Evolutionary conservation across 2,329 filamentous ascomycete species (phyloP).

Genomic region (Colletotrichum godetiae): DNA sequence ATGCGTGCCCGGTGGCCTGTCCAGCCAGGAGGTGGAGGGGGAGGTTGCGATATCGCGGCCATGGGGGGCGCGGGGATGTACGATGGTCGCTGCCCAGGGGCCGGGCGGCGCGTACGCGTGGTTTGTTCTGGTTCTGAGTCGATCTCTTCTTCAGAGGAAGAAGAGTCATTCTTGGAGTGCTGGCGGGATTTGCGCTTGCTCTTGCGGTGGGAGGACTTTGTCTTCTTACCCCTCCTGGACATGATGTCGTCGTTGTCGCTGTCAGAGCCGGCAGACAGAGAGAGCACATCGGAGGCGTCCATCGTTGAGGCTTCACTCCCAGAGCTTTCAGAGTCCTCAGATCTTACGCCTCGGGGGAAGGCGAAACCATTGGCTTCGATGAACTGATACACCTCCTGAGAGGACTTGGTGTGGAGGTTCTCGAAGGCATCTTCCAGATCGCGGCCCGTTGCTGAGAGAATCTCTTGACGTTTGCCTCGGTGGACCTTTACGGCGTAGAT

Average conservation of each 20-base stretch:
- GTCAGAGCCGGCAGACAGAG: slow-evolving; percentile 16
- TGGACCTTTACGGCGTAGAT: slow-evolving; percentile 83
- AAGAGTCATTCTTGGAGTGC: background rate
- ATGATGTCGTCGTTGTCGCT: slow-evolving; percentile 11
- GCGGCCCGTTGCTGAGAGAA: slow-evolving; percentile 46
- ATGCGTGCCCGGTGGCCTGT: slow-evolving; percentile 19
- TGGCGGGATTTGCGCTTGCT: slow-evolving; percentile 18
- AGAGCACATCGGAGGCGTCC: slow-evolving; percentile 22
- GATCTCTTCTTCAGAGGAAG: slow-evolving; percentile 3
- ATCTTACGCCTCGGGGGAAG: slow-evolving; percentile 33
- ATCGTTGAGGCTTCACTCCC: slow-evolving; percentile 26
- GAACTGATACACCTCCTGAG: slow-evolving; percentile 46
- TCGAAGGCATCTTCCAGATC: slow-evolving; percentile 48
- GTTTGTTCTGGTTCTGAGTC: slow-evolving; percentile 34
- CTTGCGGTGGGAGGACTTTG: slow-evolving; percentile 13
- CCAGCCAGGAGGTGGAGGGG: slow-evolving; percentile 25
- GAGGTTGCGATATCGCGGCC: slow-evolving; percentile 9
- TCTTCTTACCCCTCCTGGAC: slow-evolving; percentile 10
- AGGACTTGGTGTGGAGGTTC: slow-evolving; percentile 50
- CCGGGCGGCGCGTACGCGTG: slow-evolving; percentile 39
- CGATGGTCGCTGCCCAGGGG: slow-evolving; percentile 7
- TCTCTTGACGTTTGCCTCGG: slow-evolving; percentile 76
- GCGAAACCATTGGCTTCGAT: slow-evolving; percentile 48
- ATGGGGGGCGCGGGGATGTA: slow-evolving; percentile 39
- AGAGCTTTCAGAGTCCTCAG: slow-evolving; percentile 23